Evolutionary conservation across 2,329 filamentous ascomycete genomes (phyloP).

Genomic region (Colletotrichum abscissum): DNA sequence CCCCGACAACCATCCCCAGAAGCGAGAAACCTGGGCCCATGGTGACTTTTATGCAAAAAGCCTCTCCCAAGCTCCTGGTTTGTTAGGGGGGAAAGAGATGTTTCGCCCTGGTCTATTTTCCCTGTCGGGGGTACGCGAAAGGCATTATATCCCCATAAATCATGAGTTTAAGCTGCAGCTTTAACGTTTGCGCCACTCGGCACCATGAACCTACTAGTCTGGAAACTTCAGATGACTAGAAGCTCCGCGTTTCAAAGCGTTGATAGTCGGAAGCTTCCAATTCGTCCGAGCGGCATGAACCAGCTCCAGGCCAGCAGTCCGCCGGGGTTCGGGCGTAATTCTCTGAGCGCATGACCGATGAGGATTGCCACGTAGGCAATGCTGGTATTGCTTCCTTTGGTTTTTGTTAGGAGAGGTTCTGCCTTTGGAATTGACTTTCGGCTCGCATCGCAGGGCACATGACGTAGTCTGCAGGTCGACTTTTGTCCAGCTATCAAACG

Average conservation of each 20-base stretch:
- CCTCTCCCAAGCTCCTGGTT: neutral
- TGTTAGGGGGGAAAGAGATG: neutral
- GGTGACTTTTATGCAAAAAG: neutral
- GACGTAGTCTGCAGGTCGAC: neutral
- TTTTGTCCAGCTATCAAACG: neutral
- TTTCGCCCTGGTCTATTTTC: neutral
- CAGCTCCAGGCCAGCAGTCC: neutral
- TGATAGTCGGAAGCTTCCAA: neutral
- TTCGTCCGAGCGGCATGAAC: slow-evolving; percentile 12
- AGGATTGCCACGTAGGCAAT: neutral
- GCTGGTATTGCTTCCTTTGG: neutral
- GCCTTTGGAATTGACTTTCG: neutral
- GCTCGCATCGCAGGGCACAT: neutral
- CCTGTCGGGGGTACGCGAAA: neutral
- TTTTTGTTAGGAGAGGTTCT: neutral
- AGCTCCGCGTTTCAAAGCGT: neutral
- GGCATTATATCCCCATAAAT: slow-evolving; percentile 5
- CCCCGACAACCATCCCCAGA: neutral
- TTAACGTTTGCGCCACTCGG: neutral
- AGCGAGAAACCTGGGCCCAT: neutral
- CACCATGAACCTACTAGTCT: neutral
- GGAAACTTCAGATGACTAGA: neutral
- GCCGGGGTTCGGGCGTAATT: neutral
- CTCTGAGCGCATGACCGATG: neutral
- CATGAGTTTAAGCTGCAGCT: neutral